Evolutionary conservation across 768 basidiomycete species (phyloP).

Genomic region (Rhodotorula graminis): DNA sequence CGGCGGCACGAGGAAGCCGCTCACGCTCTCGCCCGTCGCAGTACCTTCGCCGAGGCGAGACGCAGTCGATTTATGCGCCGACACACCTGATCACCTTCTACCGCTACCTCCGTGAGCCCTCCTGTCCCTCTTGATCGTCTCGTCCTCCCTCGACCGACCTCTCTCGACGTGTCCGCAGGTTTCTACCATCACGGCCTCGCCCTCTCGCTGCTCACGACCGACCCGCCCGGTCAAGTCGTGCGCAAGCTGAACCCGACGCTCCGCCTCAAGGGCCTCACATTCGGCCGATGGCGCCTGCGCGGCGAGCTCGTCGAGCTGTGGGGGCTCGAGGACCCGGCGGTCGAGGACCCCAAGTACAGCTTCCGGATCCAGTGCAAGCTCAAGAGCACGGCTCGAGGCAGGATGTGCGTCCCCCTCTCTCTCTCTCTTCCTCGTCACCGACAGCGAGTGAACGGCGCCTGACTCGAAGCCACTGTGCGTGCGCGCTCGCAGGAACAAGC

Average conservation of each 20-base stretch:
- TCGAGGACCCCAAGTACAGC: constrained; percentile 21
- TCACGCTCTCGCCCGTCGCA: background rate
- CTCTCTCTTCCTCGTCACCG: too few relatives aligned
- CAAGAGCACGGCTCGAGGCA: constrained; percentile 37
- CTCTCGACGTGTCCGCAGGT: background rate
- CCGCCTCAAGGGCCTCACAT: constrained; percentile 27
- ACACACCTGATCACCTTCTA: constrained; percentile 42
- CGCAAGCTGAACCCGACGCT: constrained; percentile 33
- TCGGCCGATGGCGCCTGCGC: constrained; percentile 38
- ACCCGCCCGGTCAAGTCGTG: constrained; percentile 37
- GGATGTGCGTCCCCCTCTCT: constrained; percentile 28
- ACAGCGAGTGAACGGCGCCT: too few relatives aligned
- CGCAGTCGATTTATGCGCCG: constrained; percentile 27
- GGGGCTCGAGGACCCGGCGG: constrained; percentile 32
- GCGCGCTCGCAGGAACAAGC: constrained; percentile 38
- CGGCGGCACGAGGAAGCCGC: background rate
- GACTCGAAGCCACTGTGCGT: background rate
- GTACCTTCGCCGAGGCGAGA: constrained; percentile 40
- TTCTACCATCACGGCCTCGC: constrained; percentile 42
- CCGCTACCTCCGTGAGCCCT: constrained; percentile 26
- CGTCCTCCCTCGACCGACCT: background rate
- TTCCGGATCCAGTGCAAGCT: constrained; percentile 36
- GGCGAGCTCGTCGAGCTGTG: constrained; percentile 35
- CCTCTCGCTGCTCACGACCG: constrained; percentile 41
- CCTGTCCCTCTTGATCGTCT: too few relatives aligned